Percentiles rank a stretch among this genome's conserved stretches.
Conservation (phyloP, 2,329 filamentous ascomycete genomes). For the Annulohypoxylon truncatum region DNA sequence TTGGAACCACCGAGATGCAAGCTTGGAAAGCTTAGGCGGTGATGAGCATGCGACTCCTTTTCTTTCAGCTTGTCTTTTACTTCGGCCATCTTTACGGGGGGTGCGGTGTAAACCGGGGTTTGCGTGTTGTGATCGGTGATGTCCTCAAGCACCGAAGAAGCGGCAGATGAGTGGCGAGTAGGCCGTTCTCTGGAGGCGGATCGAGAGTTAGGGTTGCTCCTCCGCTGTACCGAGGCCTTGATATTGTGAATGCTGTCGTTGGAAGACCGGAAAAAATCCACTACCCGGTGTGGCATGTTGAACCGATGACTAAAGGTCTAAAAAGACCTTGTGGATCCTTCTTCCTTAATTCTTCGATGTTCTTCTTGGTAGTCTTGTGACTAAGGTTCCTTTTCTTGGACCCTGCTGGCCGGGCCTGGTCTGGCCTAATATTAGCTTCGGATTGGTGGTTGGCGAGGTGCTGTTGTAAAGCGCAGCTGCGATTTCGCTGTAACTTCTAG, state of each 20-base stretch:
- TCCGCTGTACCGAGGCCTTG: constrained; percentile 54
- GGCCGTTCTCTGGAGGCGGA: constrained; percentile 48
- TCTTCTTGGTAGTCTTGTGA: constrained; percentile 27
- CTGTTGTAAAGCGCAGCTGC: constrained; percentile 3
- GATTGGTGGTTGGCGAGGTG: background rate
- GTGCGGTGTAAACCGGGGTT: constrained; percentile 33
- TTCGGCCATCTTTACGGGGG: constrained; percentile 53
- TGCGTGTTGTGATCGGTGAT: constrained; percentile 47
- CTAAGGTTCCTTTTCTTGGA: constrained; percentile 2
- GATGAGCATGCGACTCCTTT: constrained; percentile 51
- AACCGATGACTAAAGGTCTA: constrained; percentile 26
- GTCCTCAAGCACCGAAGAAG: constrained; percentile 53
- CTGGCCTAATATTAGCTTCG: background rate
- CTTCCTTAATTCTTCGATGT: background rate
- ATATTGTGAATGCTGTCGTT: constrained; percentile 65
- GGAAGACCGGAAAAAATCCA: constrained; percentile 68
- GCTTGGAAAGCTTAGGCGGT: constrained; percentile 54
- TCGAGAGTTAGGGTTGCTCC: constrained; percentile 47
- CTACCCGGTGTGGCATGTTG: constrained; percentile 68
- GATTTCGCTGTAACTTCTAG: constrained; percentile 17
- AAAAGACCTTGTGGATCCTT: constrained; percentile 28
- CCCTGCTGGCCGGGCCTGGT: constrained; percentile 8
- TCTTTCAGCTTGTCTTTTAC: constrained; percentile 57
- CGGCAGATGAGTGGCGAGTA: constrained; percentile 52
- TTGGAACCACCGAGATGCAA: constrained; percentile 57